These are phyloP conservation scores for Pseudopithomyces chartarum DNA, from an alignment of 2,329 filamentous ascomycete genomes.

Conservation along the genomic window DNA sequence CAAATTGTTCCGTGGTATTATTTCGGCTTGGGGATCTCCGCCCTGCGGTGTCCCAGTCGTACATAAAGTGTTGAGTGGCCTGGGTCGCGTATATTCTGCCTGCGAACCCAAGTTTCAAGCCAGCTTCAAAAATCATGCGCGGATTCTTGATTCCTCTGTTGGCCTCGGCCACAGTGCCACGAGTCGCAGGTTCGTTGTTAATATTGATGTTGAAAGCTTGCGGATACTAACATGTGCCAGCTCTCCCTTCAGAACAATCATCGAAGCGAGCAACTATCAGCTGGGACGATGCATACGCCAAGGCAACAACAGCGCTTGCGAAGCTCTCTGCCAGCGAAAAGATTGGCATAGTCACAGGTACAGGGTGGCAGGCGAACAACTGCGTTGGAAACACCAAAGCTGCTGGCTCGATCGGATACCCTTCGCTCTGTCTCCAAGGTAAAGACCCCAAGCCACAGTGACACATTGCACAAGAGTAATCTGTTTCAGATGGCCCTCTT, in stretches of 20 bases:
- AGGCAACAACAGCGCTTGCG: slow-evolving; percentile 46
- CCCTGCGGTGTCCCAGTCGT: slow-evolving; percentile 11
- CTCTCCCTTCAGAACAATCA: slow-evolving; percentile 22
- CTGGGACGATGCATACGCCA: slow-evolving; percentile 48
- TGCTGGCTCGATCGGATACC: slow-evolving; percentile 41
- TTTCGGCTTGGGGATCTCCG: slow-evolving; percentile 14
- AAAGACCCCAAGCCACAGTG: slow-evolving; percentile 2
- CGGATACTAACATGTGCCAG: slow-evolving; percentile 16
- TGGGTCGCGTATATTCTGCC: background rate
- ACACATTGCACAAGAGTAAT: slow-evolving; percentile 6
- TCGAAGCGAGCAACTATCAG: slow-evolving; percentile 32
- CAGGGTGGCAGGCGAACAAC: slow-evolving; percentile 39
- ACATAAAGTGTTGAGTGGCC: slow-evolving; percentile 28
- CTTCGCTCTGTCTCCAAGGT: slow-evolving; percentile 47
- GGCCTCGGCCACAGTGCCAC: slow-evolving; percentile 26
- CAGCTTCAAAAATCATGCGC: slow-evolving; percentile 28
- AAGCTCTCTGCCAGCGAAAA: slow-evolving; percentile 48
- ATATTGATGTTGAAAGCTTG: background rate
- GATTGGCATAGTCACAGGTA: slow-evolving; percentile 45
- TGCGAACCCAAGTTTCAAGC: slow-evolving; percentile 7
- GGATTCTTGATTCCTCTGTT: slow-evolving; percentile 27
- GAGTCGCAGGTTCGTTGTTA: slow-evolving; percentile 22
- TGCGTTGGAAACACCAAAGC: slow-evolving; percentile 46
- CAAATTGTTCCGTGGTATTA: slow-evolving; percentile 20
- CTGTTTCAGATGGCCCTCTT: slow-evolving; percentile 38